phyloP scores from a whole-genome alignment of 2,329 filamentous ascomycete genomes.

The Nemania serpens region DNA sequence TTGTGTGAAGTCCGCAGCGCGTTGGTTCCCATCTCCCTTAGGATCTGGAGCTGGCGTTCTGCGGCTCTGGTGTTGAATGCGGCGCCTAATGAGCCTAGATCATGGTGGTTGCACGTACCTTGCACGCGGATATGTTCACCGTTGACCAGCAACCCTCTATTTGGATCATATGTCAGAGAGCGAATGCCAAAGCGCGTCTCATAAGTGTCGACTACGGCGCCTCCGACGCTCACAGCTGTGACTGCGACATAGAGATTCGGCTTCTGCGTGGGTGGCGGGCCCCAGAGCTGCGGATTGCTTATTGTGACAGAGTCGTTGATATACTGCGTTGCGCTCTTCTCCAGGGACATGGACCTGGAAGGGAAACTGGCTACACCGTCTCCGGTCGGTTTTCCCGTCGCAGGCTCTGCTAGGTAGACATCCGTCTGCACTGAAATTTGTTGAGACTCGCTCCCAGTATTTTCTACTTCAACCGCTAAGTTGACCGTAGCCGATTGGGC shows the following conservation, averaged over 20 bases:
- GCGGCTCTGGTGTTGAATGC: conserved; percentile 56
- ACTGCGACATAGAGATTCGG: conserved; percentile 55
- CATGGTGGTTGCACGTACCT: conserved; percentile 57
- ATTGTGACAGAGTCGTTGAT: conserved; percentile 44
- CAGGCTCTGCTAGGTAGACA: conserved; percentile 45
- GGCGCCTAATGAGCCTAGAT: conserved; percentile 54
- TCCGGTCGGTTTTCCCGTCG: conserved; percentile 35
- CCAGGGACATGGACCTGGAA: conserved; percentile 37
- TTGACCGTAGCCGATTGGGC: conserved; percentile 50
- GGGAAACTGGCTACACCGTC: conserved; percentile 45
- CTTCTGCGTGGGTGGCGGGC: conserved; percentile 49
- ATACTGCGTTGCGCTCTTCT: conserved; percentile 40
- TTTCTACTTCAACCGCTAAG: conserved; percentile 52
- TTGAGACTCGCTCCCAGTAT: conserved; percentile 41
- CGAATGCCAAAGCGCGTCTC: conserved; percentile 57
- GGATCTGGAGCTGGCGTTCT: conserved; percentile 53
- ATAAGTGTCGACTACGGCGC: conserved; percentile 48
- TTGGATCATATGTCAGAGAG: conserved; percentile 45
- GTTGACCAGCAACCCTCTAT: conserved; percentile 53
- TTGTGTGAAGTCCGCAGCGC: conserved; percentile 58
- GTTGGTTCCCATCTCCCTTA: conserved; percentile 56
- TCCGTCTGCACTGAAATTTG: conserved; percentile 48
- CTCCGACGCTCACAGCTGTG: conserved; percentile 43
- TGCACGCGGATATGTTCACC: conserved; percentile 49
- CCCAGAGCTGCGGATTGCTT: conserved; percentile 52